Base-by-base conservation (phyloP, 768 basidiomycete species). In the Hericium rajendrae region DNA sequence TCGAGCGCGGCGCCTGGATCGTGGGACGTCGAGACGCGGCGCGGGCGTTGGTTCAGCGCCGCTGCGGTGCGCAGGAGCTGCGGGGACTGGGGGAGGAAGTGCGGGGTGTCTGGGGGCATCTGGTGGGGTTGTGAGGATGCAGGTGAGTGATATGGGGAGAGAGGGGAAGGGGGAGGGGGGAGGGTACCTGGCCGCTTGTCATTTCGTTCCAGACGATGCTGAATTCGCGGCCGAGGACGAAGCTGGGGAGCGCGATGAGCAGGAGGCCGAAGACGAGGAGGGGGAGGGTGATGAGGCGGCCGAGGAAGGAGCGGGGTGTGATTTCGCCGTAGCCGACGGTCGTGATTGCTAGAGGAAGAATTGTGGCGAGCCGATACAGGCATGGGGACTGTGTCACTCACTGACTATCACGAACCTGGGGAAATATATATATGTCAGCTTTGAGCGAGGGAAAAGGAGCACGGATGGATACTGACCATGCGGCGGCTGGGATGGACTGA, bases 261-360 rank as follows among this genome's bases (percentile, higher is more conserved):
- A 97, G 77, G 10, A 95, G 76, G 2, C 93, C 93, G 63, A 91
- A 94, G 12, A 91, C 78, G 51, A 97, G 82, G 18, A 97, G 78
- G 0, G 93, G 93, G 1, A 94, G 73, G 0, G 93, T 92, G 62
- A 95, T 75, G 38, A 94, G 73, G 2, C 91, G 84, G 0, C 93
- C 93, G n/a, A 94, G 75, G 69, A 88, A 84, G 1, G 91, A 91
- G 12, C 88, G 81, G 0, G 93, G 93, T 0, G 89, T 91, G 55
- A 94, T 90, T 69, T 95, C 93, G 39, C 93, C 93, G 63, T 93
- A 95, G 12, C 93, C 91, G 1, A 92, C 89, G 0, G 92, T 94
- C 2, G 87, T 88, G 60, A 94, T 93, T 0, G 92, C 86, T 88
- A 58, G 37, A 26, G 26, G 26, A 20, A 38, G n/a, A 40, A 4